These are phyloP conservation scores for Hypoxylon crocopeplum DNA, from an alignment of 495 filamentous ascomycete species.

Conservation along the genomic window DNA sequence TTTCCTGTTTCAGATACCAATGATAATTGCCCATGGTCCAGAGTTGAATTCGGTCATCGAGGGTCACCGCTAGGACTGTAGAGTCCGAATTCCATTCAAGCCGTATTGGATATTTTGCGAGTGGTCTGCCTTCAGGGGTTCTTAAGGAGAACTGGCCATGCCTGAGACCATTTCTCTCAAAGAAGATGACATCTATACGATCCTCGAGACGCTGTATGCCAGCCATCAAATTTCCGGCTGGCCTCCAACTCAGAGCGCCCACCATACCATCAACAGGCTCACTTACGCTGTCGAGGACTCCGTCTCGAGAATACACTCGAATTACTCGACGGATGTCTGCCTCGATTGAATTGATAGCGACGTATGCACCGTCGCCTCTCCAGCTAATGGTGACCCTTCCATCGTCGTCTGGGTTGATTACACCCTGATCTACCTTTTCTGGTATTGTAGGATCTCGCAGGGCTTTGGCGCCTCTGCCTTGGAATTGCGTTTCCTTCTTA, in stretches of 20 bases:
- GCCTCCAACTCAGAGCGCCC: constrained; percentile 87
- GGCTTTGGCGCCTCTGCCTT: constrained; percentile 83
- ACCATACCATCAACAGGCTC: constrained; percentile 93
- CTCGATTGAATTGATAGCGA: constrained; percentile 84
- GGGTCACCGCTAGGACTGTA: constrained; percentile 81
- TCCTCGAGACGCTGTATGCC: constrained; percentile 75
- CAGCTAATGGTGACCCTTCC: constrained; percentile 77
- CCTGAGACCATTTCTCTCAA: constrained; percentile 92
- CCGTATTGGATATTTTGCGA: constrained; percentile 62
- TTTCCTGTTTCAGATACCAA: constrained; percentile 97
- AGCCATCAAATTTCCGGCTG: constrained; percentile 86
- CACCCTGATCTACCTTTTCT: constrained; percentile 87
- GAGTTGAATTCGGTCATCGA: constrained; percentile 80
- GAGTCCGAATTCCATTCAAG: constrained; percentile 92
- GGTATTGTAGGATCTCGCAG: constrained; percentile 93
- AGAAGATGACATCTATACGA: constrained; percentile 86
- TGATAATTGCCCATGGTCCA: constrained; percentile 98
- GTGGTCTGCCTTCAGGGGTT: constrained; percentile 61
- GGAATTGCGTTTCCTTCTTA: constrained; percentile 97
- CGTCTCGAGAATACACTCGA: constrained; percentile 88
- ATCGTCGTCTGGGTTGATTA: constrained; percentile 74
- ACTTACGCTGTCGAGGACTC: constrained; percentile 85
- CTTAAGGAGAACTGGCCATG: constrained; percentile 90
- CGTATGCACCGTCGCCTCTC: constrained; percentile 92
- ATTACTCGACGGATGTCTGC: constrained; percentile 72